phyloP scores from a whole-genome alignment of 331 rosid genomes.

The Acacia pycnantha region DNA sequence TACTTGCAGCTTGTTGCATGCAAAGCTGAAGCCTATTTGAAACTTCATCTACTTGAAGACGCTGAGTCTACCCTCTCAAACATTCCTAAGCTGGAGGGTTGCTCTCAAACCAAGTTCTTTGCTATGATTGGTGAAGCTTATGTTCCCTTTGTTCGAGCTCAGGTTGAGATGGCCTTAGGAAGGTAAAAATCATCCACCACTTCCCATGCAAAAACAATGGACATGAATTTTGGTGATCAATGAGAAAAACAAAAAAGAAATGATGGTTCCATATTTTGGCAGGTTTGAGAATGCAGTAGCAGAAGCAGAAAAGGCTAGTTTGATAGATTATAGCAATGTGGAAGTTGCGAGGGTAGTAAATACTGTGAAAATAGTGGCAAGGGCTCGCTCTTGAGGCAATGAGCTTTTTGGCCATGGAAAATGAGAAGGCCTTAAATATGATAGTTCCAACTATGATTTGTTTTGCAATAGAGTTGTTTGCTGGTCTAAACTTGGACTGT shows the following conservation, averaged over 20 bases:
- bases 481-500: constrained; percentile 84
- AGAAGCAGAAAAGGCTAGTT: constrained; percentile 68
- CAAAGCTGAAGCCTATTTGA: constrained; percentile 76
- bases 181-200: constrained; percentile 44
- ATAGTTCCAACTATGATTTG: constrained; percentile 62
- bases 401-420: constrained; percentile 71
- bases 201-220: background rate
- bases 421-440: constrained; percentile 89
- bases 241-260: background rate
- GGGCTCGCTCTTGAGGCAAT: constrained; percentile 76
- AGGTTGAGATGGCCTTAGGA: constrained; percentile 89
- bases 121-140: constrained; percentile 82
- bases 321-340: constrained; percentile 48
- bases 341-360: constrained; percentile 62
- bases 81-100: constrained; percentile 61
- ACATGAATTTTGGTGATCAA: constrained; percentile 9
- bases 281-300: constrained; percentile 84
- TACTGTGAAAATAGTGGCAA: constrained; percentile 67
- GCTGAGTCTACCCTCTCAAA: constrained; percentile 55
- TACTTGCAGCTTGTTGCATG: constrained; percentile 67
- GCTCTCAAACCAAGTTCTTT: constrained; percentile 55
- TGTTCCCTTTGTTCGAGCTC: constrained; percentile 69
- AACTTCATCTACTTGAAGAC: constrained; percentile 79
- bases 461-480: constrained; percentile 91
- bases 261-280: constrained; percentile 32